A percentile compares a stretch with the other conserved stretches of the same genome.
Conservation (phyloP, 164 flowering plant species). For the Paratinospora sagittata region DNA sequence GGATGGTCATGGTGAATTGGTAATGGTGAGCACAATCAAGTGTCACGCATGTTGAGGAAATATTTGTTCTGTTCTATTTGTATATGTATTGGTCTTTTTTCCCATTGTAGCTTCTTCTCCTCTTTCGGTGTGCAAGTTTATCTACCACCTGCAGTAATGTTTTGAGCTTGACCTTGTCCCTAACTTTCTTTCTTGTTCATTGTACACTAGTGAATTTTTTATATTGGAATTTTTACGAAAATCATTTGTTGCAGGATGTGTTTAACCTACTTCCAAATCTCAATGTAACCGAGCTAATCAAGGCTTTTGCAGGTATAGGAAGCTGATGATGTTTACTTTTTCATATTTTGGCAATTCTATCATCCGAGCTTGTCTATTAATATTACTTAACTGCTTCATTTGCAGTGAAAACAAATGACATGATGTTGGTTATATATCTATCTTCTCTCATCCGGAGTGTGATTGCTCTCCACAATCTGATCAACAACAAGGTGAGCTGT, state of each 20-base stretch:
- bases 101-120: not conserved
- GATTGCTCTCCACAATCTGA: conserved; percentile 93
- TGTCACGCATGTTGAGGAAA: not conserved
- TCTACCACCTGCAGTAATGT: not conserved
- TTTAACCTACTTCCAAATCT: conserved; percentile 95
- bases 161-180: not conserved
- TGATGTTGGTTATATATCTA: conserved; percentile 96
- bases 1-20: not conserved
- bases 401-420: conserved; percentile 95
- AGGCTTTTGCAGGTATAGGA: conserved; percentile 75
- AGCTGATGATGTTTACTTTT: not conserved
- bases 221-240: conserved; percentile 4
- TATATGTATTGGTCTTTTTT: not conserved
- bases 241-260: conserved; percentile 57
- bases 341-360: conserved; percentile 1
- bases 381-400: not conserved
- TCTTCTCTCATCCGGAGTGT: conserved; percentile 95
- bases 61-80: not conserved
- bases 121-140: not conserved
- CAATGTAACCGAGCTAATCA: conserved; percentile 77
- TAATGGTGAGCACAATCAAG: not conserved
- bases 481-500: conserved; percentile 80
- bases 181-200: not conserved
- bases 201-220: not conserved
- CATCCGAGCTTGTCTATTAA: not conserved